Evolutionary conservation across 805 yeast species (phyloP).

Genomic region (Starmerella apis): DNA sequence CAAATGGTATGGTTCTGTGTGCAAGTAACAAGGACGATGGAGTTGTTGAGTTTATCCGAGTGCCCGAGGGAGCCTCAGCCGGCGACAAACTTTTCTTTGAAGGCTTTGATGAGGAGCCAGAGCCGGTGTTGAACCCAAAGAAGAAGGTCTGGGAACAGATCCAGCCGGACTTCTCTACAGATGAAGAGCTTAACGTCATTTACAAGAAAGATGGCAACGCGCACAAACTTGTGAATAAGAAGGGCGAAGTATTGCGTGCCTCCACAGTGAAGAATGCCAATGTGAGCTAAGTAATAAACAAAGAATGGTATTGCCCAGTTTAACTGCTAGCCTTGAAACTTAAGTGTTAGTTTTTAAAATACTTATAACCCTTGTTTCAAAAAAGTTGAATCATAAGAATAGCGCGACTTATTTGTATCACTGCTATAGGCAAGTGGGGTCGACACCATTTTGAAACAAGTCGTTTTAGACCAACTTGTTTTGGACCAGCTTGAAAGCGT

Average conservation of each 20-base stretch:
- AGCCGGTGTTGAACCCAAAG: slow-evolving; percentile 89
- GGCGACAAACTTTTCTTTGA: slow-evolving; percentile 97
- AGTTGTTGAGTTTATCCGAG: slow-evolving; percentile 82
- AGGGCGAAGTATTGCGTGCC: slow-evolving; percentile 69
- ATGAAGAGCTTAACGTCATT: slow-evolving; percentile 61
- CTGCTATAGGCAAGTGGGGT: not conserved
- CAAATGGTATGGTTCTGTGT: slow-evolving; percentile 94
- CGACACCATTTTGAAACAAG: not conserved
- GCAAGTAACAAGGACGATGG: slow-evolving; percentile 50
- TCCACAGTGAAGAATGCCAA: slow-evolving; percentile 61
- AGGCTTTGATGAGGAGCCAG: slow-evolving; percentile 80
- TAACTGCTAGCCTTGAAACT: too few species aligned
- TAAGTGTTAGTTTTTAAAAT: too few species aligned
- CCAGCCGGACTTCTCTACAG: slow-evolving; percentile 85
- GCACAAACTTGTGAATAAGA: slow-evolving; percentile 62
- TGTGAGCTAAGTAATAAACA: slow-evolving; percentile 51
- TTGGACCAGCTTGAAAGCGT: too few species aligned
- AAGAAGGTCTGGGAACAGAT: slow-evolving; percentile 95
- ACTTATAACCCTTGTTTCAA: too few species aligned
- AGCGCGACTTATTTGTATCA: too few species aligned
- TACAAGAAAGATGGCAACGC: slow-evolving; percentile 69
- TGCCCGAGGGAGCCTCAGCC: slow-evolving; percentile 84
- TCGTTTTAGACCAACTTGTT: not conserved
- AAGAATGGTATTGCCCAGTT: too few species aligned
- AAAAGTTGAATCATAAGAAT: too few species aligned